These are phyloP conservation scores for Jatropha curcas DNA, from an alignment of 345 rosid genomes.

Conservation along the genomic window DNA sequence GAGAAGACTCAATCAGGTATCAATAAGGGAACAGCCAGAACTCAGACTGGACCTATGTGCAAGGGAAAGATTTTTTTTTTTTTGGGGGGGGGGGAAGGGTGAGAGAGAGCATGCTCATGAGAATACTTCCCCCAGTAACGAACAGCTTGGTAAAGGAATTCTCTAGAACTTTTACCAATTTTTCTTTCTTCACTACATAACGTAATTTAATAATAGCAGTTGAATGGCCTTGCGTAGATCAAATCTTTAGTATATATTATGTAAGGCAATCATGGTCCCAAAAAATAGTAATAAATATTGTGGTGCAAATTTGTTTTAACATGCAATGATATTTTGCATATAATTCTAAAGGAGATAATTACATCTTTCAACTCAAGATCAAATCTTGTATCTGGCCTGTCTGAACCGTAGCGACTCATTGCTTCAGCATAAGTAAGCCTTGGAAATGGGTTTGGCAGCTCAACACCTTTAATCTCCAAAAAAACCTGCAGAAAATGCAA, in stretches of 20 bases:
- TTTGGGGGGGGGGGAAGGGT: not conserved
- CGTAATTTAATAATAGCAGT: not conserved
- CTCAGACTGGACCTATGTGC: not conserved
- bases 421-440: conserved; percentile 93
- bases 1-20: too few species aligned
- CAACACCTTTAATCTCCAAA: conserved; percentile 73
- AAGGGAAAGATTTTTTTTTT: too few species aligned
- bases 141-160: not conserved
- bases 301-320: not conserved
- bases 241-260: conserved; percentile 5
- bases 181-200: not conserved
- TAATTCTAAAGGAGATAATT: conserved; percentile 30
- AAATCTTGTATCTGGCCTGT: conserved; percentile 90
- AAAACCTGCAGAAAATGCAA: conserved; percentile 58
- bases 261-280: not conserved
- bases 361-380: conserved; percentile 93
- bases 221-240: not conserved
- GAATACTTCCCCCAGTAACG: not conserved
- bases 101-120: not conserved
- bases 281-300: not conserved
- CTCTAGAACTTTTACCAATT: not conserved
- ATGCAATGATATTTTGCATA: not conserved
- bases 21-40: not conserved
- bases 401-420: conserved; percentile 85
- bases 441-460: conserved; percentile 80